Conservation (phyloP, 257 asterid species). For the Orobanche coerulescens region DNA sequence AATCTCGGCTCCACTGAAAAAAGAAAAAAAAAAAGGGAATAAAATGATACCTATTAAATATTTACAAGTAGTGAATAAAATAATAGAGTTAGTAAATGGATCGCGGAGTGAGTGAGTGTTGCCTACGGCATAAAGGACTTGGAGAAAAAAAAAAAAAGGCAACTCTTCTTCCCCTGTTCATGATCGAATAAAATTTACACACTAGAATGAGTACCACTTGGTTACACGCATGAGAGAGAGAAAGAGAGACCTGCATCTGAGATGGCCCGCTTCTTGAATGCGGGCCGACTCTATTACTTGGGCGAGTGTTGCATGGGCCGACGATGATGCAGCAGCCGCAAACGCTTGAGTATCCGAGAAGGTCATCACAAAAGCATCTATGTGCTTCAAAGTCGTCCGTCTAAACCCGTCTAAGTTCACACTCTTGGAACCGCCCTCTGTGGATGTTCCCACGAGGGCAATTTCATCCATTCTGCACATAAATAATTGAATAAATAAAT, state of each 20-base stretch:
- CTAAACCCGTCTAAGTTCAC: constrained; percentile 56
- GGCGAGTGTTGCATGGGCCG: constrained; percentile 52
- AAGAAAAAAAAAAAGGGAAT: constrained; percentile 13
- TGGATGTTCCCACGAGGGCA: constrained; percentile 48
- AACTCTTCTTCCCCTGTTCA: neutral
- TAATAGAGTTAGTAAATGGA: no score
- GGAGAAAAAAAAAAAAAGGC: no score
- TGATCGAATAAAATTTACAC: no score
- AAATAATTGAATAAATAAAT: neutral
- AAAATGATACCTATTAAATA: neutral
- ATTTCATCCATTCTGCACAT: constrained; percentile 71
- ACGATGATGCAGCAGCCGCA: constrained; percentile 66
- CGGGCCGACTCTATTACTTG: constrained; percentile 71
- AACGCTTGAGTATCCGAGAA: constrained; percentile 63
- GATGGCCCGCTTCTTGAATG: constrained; percentile 83
- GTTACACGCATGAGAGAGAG: neutral
- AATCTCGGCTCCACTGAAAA: constrained; percentile 62
- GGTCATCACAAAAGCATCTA: constrained; percentile 54
- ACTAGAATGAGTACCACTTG: no score
- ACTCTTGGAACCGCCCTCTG: constrained; percentile 48
- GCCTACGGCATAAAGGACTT: no score
- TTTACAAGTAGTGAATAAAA: neutral
- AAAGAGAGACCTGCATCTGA: constrained; percentile 68
- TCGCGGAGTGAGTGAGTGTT: no score
- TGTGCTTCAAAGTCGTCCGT: constrained; percentile 58